These are phyloP conservation scores for Colletotrichum cuscutae DNA, from an alignment of 2,329 filamentous ascomycete genomes.

Conservation along the genomic window DNA sequence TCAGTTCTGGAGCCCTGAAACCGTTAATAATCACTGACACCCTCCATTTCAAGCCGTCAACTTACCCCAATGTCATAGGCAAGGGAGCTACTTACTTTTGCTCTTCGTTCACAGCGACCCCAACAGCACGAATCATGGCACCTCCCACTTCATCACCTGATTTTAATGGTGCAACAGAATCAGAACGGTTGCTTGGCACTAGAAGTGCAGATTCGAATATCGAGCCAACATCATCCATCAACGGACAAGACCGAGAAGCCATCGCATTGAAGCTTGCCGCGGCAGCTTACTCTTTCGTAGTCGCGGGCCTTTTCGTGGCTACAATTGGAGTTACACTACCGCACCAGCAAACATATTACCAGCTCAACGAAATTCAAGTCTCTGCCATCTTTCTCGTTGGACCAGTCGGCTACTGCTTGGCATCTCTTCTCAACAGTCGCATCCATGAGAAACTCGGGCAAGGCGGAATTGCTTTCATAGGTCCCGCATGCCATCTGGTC, in stretches of 20 bases:
- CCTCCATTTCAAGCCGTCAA: not conserved
- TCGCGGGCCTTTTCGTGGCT: conserved; percentile 41
- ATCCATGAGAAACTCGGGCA: conserved; percentile 68
- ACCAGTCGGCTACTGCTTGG: conserved; percentile 54
- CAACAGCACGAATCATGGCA: not conserved
- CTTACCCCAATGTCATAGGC: not conserved
- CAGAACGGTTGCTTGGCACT: not conserved
- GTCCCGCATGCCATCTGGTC: conserved; percentile 52
- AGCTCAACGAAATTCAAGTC: conserved; percentile 52
- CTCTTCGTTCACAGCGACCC: not conserved
- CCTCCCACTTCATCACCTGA: not conserved
- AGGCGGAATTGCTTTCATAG: conserved; percentile 56
- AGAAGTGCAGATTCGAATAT: not conserved
- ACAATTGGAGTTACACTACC: conserved; percentile 43
- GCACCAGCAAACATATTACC: conserved; percentile 50
- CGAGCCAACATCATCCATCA: not conserved
- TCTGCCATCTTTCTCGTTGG: conserved; percentile 56
- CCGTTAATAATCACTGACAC: not conserved
- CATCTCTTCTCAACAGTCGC: conserved; percentile 49
- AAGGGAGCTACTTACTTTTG: not conserved
- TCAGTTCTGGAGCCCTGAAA: not conserved
- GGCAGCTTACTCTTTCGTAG: conserved; percentile 29
- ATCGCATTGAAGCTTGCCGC: not conserved
- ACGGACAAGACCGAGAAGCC: not conserved
- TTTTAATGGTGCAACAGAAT: not conserved